phyloP scores from a whole-genome alignment of 129 eudicot genomes.

The Chrysanthemum lavandulifolium region DNA sequence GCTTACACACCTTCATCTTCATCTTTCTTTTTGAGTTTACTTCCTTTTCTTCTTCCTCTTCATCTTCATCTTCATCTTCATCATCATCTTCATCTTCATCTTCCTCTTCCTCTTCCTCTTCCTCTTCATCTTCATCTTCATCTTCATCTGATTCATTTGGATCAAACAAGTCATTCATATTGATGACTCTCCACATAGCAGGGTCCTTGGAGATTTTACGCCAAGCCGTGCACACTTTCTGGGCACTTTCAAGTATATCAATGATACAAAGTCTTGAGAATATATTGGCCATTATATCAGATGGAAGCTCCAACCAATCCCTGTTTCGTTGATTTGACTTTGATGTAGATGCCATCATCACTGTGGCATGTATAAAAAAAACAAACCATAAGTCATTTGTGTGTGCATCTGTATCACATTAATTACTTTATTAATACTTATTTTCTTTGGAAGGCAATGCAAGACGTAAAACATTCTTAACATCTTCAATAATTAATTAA shows the following conservation, averaged over 20 bases:
- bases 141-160: neutral
- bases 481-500: too few relatives aligned
- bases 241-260: conserved; percentile 2
- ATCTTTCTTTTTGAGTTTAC: neutral
- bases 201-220: conserved; percentile 7
- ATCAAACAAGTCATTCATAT: neutral
- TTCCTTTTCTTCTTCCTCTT: too few relatives aligned
- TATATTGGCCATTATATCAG: neutral
- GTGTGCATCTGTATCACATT: too few relatives aligned
- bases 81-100: too few relatives aligned
- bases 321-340: neutral
- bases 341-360: neutral
- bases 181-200: conserved; percentile 4
- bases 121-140: neutral
- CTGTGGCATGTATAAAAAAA: neutral
- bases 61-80: too few relatives aligned
- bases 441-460: too few relatives aligned
- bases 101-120: neutral
- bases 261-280: neutral
- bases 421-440: too few relatives aligned
- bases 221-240: conserved; percentile 8
- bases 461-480: too few relatives aligned
- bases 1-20: neutral
- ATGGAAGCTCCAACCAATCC: conserved; percentile 6
- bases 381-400: neutral